A percentile compares a stretch with the other conserved stretches of the same genome.
Conservation (phyloP, 1,284 basidiomycete species). For the Heterobasidion annosum region DNA sequence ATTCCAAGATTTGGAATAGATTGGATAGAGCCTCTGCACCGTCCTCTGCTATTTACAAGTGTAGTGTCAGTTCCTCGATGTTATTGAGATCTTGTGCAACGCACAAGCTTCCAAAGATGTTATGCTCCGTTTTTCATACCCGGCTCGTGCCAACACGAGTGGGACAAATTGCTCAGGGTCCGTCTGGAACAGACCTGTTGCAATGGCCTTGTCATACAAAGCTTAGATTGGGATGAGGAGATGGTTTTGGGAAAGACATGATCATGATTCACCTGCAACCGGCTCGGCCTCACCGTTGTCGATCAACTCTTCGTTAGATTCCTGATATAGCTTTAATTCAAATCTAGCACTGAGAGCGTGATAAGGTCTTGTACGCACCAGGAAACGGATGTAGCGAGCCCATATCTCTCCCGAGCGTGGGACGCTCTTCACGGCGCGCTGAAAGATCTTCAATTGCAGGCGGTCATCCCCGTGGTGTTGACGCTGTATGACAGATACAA, state of each 20-base stretch:
- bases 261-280: conserved; percentile 8
- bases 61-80: not conserved
- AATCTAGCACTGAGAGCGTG: not conserved
- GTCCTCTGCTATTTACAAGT: not conserved
- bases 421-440: conserved; percentile 54
- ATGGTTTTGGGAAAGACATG: too few relatives aligned
- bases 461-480: conserved; percentile 33
- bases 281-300: conserved; percentile 18
- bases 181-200: conserved; percentile 40
- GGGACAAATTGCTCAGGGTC: conserved; percentile 64
- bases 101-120: conserved; percentile 17
- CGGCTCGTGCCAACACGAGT: conserved; percentile 56
- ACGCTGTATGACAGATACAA: conserved; percentile 27
- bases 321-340: conserved; percentile 2
- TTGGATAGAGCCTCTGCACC: too few relatives aligned
- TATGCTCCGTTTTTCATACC: conserved; percentile 50
- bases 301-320: conserved; percentile 8
- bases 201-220: conserved; percentile 47
- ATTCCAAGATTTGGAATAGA: too few relatives aligned
- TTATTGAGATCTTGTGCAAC: not conserved
- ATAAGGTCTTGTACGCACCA: conserved; percentile 30
- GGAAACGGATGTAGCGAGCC: conserved; percentile 61
- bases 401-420: conserved; percentile 65
- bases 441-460: conserved; percentile 30
- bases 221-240: conserved; percentile 25